Evolutionary conservation across 2,329 filamentous ascomycete genomes (phyloP).

Genomic region (Pyrenochaeta sp.): DNA sequence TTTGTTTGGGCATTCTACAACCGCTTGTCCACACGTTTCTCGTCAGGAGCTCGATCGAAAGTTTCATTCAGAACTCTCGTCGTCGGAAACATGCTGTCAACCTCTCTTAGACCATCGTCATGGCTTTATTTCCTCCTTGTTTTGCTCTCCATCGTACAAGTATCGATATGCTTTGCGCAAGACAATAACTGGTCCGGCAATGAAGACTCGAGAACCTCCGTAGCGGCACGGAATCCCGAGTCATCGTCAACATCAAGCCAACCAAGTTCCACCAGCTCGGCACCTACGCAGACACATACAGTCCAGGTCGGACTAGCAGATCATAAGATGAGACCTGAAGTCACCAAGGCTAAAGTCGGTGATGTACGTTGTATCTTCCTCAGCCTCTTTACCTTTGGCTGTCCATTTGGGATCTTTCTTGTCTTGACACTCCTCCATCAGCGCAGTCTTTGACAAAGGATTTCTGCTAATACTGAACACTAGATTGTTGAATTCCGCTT

Average conservation of each 20-base stretch:
- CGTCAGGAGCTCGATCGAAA: not conserved
- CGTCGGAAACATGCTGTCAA: constrained; percentile 1
- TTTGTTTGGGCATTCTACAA: not conserved
- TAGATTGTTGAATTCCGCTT: constrained; percentile 52
- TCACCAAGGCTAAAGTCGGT: constrained; percentile 47
- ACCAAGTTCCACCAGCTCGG: constrained; percentile 20
- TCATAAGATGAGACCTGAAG: constrained; percentile 51
- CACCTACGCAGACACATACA: constrained; percentile 35
- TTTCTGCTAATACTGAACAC: constrained; percentile 3
- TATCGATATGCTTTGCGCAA: constrained; percentile 17
- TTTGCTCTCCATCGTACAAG: not conserved
- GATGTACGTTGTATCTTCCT: constrained; percentile 38
- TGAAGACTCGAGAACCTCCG: not conserved
- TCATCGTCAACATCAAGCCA: constrained; percentile 5
- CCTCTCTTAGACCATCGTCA: not conserved
- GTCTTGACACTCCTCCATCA: not conserved
- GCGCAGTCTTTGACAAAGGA: not conserved
- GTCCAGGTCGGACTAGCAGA: constrained; percentile 50
- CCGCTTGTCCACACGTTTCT: not conserved
- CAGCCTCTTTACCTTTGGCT: not conserved
- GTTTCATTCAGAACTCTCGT: too few species aligned
- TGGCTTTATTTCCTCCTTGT: constrained; percentile 1
- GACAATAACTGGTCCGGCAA: not conserved
- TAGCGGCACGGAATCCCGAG: not conserved
- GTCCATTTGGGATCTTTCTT: not conserved